Evolutionary conservation across 2,329 filamentous ascomycete genomes (phyloP).

Genomic region (Pseudogymnoascus sp.): DNA sequence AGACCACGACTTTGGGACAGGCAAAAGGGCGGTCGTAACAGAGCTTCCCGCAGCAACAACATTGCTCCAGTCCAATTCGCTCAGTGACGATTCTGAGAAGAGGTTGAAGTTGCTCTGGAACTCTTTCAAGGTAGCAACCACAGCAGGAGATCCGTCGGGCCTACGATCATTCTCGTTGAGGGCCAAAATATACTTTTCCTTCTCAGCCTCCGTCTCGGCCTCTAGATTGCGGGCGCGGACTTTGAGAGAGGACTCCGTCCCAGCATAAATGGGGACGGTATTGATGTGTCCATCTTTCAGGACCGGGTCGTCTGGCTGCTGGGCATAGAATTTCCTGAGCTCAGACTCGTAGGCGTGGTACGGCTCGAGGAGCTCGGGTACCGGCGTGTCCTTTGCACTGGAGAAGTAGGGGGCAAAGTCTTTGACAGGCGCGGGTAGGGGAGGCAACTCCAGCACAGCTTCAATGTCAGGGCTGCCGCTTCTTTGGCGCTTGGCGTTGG

Average conservation of each 20-base stretch:
- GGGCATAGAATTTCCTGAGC: conserved; percentile 61
- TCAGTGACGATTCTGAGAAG: conserved; percentile 71
- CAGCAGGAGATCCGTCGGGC: conserved; percentile 54
- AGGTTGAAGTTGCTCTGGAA: conserved; percentile 74
- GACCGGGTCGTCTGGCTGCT: conserved; percentile 52
- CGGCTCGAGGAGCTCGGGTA: conserved; percentile 54
- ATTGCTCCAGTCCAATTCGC: conserved; percentile 74
- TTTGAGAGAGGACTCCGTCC: conserved; percentile 48
- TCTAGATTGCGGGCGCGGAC: conserved; percentile 54
- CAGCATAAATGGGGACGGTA: conserved; percentile 57
- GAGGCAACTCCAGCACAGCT: conserved; percentile 17
- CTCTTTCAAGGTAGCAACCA: conserved; percentile 58
- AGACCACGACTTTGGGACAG: conserved; percentile 55
- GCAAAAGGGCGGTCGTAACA: conserved; percentile 70
- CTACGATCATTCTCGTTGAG: conserved; percentile 56
- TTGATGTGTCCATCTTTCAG: conserved; percentile 53
- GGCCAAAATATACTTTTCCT: conserved; percentile 61
- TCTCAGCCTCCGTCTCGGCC: conserved; percentile 51
- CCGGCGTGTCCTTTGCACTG: conserved; percentile 43
- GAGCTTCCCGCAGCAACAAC: conserved; percentile 75
- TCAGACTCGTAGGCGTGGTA: conserved; percentile 61
- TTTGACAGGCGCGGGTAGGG: conserved; percentile 19
- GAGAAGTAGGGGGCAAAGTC: conserved; percentile 42
- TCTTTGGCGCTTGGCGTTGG: conserved; percentile 1
- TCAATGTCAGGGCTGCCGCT: not conserved